These are phyloP conservation scores for Linnemannia hyalina DNA, from an alignment of 192 early-diverging fungal species.

Conservation along the genomic window DNA sequence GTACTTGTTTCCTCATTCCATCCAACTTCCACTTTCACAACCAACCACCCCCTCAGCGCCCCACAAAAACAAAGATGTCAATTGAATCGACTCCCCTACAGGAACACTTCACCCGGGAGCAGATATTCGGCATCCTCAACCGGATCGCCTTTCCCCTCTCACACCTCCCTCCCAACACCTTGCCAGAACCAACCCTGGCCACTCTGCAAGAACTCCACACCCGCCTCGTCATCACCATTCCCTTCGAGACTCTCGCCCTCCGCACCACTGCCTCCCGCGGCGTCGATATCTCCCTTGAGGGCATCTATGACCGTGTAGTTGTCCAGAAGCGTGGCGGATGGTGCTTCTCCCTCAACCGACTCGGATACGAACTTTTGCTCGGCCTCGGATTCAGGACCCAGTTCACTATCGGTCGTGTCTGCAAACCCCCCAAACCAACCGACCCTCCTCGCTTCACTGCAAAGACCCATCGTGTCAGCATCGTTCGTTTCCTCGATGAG, in stretches of 20 bases:
- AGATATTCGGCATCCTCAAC: constrained; percentile 24
- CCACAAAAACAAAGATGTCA: neutral
- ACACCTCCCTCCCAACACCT: constrained; percentile 2
- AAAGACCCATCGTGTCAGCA: constrained; percentile 23
- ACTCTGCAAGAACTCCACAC: constrained; percentile 30
- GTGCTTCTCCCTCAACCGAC: constrained; percentile 39
- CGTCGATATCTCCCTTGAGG: constrained; percentile 30
- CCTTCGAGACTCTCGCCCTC: constrained; percentile 33
- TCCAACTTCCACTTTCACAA: neutral
- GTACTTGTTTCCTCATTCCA: neutral
- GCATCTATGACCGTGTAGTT: constrained; percentile 31
- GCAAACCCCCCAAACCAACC: constrained; percentile 12
- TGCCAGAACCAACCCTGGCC: constrained; percentile 23
- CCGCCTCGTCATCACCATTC: constrained; percentile 24
- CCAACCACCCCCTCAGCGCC: neutral
- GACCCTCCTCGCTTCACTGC: constrained; percentile 1
- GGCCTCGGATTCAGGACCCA: constrained; percentile 24
- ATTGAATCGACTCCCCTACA: neutral
- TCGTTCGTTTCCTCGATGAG: constrained; percentile 22
- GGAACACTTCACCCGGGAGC: constrained; percentile 19
- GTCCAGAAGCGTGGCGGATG: constrained; percentile 36
- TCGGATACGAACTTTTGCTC: constrained; percentile 17
- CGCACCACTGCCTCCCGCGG: constrained; percentile 12
- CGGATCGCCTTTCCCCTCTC: constrained; percentile 27
- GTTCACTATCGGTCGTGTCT: constrained; percentile 27